Evolutionary conservation across 495 filamentous ascomycete genomes (phyloP).

Genomic region (Aspergillus incahuasiensis): DNA sequence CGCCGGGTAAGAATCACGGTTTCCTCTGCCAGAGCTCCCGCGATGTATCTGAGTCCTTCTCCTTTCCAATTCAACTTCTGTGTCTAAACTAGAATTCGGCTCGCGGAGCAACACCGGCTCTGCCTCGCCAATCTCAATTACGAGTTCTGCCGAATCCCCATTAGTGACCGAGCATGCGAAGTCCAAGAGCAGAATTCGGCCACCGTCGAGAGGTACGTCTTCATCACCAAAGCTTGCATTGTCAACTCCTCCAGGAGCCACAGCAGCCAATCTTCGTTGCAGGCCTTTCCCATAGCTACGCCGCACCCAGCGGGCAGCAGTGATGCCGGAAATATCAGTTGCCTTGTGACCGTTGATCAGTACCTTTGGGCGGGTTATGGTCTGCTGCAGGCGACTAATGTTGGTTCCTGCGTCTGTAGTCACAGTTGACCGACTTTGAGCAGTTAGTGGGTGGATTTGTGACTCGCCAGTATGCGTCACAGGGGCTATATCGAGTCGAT

Average conservation of each 20-base stretch:
- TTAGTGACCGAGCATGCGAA: constrained; percentile 59
- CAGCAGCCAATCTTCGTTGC: constrained; percentile 57
- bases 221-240: constrained; percentile 62
- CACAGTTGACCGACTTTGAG: constrained; percentile 7
- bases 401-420: constrained; percentile 20
- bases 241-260: constrained; percentile 69
- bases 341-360: constrained; percentile 36
- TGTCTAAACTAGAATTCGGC: constrained; percentile 70
- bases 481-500: constrained; percentile 57
- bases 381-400: constrained; percentile 28
- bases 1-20: constrained; percentile 22
- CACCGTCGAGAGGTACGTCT: constrained; percentile 76
- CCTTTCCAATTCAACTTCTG: constrained; percentile 77
- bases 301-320: constrained; percentile 39
- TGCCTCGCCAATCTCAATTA: constrained; percentile 70
- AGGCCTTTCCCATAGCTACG: constrained; percentile 8
- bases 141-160: constrained; percentile 52
- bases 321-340: constrained; percentile 40
- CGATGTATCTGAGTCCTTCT: constrained; percentile 56
- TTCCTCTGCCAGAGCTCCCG: constrained; percentile 21
- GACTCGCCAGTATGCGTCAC: constrained; percentile 15
- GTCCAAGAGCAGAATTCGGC: constrained; percentile 71
- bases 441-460: constrained; percentile 7
- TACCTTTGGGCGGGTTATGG: constrained; percentile 31
- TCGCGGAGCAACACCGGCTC: constrained; percentile 67